Evolutionary conservation across 2,329 filamentous ascomycete species (phyloP).

Genomic region (Paramyrothecium sp.): DNA sequence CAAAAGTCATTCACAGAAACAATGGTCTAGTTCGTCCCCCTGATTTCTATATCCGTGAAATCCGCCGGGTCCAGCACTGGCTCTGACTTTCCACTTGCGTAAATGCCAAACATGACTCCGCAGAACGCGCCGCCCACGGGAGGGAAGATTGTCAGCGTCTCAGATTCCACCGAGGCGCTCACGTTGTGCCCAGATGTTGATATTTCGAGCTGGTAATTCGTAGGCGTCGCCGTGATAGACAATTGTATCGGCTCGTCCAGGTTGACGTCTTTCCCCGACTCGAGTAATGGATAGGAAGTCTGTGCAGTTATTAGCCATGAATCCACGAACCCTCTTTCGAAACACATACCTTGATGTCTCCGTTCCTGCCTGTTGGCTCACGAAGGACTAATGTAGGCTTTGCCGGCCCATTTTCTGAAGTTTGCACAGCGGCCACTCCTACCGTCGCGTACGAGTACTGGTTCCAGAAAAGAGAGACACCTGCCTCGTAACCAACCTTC

Average conservation of each 20-base stretch:
- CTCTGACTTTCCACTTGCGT: conserved; percentile 15
- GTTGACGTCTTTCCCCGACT: neutral
- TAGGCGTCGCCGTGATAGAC: neutral
- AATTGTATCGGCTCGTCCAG: neutral
- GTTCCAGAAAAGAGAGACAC: conserved; percentile 53
- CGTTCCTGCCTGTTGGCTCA: conserved; percentile 2
- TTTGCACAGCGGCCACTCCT: conserved; percentile 21
- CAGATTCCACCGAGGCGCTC: neutral
- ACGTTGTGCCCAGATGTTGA: neutral
- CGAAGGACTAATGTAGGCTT: conserved; percentile 2
- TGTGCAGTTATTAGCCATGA: neutral
- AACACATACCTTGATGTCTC: conserved; percentile 10
- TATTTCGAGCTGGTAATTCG: neutral
- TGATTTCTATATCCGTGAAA: conserved; percentile 8
- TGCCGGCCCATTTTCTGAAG: neutral
- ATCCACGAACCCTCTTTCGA: neutral
- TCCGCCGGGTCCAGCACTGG: conserved; percentile 17
- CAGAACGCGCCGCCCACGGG: conserved; percentile 17
- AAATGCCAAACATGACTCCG: conserved; percentile 19
- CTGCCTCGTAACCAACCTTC: conserved; percentile 45
- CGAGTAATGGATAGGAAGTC: neutral
- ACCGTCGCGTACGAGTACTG: conserved; percentile 36
- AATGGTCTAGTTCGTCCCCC: neutral
- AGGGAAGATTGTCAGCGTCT: conserved; percentile 10
- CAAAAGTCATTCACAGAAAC: neutral